Base-by-base conservation (phyloP, 306 rosid genomes). In the Cotoneaster glaucophyllus region DNA sequence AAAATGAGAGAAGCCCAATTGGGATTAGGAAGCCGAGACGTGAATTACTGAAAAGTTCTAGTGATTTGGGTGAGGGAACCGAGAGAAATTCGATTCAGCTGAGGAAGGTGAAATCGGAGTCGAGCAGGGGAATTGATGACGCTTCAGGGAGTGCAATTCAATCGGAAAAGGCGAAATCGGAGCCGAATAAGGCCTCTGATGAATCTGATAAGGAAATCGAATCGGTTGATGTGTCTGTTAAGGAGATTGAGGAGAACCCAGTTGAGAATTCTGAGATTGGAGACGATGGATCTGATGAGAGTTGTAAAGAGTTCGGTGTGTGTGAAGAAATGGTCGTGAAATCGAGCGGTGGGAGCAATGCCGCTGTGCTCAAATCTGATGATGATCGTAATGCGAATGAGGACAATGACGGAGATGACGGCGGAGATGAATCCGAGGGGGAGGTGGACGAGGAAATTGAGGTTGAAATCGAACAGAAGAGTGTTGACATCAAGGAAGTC, bases 401-500 rank as follows among this genome's bases (percentile, higher is more conserved):
- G 44, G 12, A 4, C 19, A 61, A 48, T 14, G 76, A 75, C 59
- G 69, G 62, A 26, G 86, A 26, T 43, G 89, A 80, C 2, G 77
- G 64, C 11, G 83, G 15, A 18, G 82, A 64, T 17, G 85, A 84
- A 29, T 85, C 63, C 13, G 81, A 63, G 8, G 79, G 45, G 4
- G 82, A 68, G 37, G 37, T 63, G 21, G 80, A 58, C 9, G 85
- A 77, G 34, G 87, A 81, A 24, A 69, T 71, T 57, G 86, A 78
- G 37, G 65, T 26, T 67, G 77, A 59, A 81, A 65, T 71, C 76
- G 93, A 87, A 75, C 79, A 83, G 59, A 67, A 63, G 50, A 84
- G 85, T 28, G 58, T 90, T 77, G 96, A 89, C 54, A 84, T 91
- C 32, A 88, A 89, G 87, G 91, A 91, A 81, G 84, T 90, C 41